These are phyloP conservation scores for Primulina huaijiensis DNA, from an alignment of 257 asterid genomes.

Conservation along the genomic window DNA sequence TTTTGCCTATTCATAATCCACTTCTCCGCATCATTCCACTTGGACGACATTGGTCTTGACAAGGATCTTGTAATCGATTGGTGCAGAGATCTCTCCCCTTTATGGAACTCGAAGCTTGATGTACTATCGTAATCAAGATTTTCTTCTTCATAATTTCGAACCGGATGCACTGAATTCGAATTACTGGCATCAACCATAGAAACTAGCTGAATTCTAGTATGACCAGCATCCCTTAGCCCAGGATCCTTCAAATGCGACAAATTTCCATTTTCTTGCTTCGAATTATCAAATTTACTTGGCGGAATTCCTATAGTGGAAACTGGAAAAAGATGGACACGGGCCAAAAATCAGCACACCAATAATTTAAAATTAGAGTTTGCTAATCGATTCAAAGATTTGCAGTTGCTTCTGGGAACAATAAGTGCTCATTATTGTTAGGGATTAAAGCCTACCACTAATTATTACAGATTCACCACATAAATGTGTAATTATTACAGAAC, in stretches of 20 bases:
- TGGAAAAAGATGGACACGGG: slow-evolving; percentile 18
- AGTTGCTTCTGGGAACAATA: background rate
- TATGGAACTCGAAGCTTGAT: slow-evolving; percentile 53
- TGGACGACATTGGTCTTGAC: slow-evolving; percentile 78
- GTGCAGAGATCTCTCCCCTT: slow-evolving; percentile 75
- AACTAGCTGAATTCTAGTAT: slow-evolving; percentile 3
- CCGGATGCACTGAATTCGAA: background rate
- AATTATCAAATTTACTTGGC: slow-evolving; percentile 31
- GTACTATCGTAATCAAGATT: slow-evolving; percentile 15
- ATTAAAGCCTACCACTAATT: background rate
- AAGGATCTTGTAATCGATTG: slow-evolving; percentile 56
- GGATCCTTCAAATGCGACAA: slow-evolving; percentile 31
- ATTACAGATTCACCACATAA: background rate
- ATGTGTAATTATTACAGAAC: slow-evolving; percentile 8
- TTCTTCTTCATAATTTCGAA: slow-evolving; percentile 7
- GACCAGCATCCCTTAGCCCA: background rate
- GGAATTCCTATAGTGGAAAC: slow-evolving; percentile 33
- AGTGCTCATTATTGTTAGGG: background rate
- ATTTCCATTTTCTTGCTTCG: slow-evolving; percentile 28
- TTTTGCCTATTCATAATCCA: slow-evolving; percentile 87
- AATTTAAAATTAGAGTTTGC: background rate
- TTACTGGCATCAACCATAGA: background rate
- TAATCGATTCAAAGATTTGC: background rate
- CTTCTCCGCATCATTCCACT: slow-evolving; percentile 98
- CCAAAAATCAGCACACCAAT: slow-evolving; percentile 12